Conservation (phyloP, 2,329 filamentous ascomycete genomes). For the Pleurostoma richardsiae region DNA sequence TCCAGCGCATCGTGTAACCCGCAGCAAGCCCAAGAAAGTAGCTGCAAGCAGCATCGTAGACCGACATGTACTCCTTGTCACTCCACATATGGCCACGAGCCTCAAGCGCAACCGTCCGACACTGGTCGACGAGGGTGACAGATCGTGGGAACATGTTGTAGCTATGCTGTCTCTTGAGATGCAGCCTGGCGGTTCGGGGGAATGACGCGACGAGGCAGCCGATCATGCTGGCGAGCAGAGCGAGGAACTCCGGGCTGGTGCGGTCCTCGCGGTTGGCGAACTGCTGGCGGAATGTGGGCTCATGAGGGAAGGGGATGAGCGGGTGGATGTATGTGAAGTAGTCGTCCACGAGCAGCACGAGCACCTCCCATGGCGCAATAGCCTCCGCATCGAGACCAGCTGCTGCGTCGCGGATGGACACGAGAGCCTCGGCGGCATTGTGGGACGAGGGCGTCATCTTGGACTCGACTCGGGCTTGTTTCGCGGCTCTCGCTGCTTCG, state of each 20-base stretch:
- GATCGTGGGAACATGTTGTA: conserved; percentile 64
- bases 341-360: conserved; percentile 70
- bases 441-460: conserved; percentile 34
- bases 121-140: conserved; percentile 65
- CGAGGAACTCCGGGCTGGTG: conserved; percentile 61
- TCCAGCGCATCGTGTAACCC: conserved; percentile 64
- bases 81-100: conserved; percentile 55
- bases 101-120: conserved; percentile 62
- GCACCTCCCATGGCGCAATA: conserved; percentile 64
- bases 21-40: conserved; percentile 68
- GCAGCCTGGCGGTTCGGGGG: conserved; percentile 63
- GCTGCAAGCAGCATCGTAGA: conserved; percentile 62
- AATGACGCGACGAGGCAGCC: conserved; percentile 70
- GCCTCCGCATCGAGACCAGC: conserved; percentile 54
- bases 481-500: conserved; percentile 50
- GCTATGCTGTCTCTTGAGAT: conserved; percentile 62
- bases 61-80: conserved; percentile 39
- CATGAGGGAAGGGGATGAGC: conserved; percentile 71
- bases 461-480: conserved; percentile 34
- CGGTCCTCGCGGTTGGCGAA: conserved; percentile 64
- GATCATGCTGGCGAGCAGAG: conserved; percentile 70
- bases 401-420: conserved; percentile 35
- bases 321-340: conserved; percentile 82
- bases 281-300: conserved; percentile 68
- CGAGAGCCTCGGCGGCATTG: conserved; percentile 41